Percentiles rank a stretch among this genome's conserved stretches.
These are phyloP conservation scores for Oidiodendron maius DNA, from an alignment of 495 filamentous ascomycete species.

Conservation along the genomic window DNA sequence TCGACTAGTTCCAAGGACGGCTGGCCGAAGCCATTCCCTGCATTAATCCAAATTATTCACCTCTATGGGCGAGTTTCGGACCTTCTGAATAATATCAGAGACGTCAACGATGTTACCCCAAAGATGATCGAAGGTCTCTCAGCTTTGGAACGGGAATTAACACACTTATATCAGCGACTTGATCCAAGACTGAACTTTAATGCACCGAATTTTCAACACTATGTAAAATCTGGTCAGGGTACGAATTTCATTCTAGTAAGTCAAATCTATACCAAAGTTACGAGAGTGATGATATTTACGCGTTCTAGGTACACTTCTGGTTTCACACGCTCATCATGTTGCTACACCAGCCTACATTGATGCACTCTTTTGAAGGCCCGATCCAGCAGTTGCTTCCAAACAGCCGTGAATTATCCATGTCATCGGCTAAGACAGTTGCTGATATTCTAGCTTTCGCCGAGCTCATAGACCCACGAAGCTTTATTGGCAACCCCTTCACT, in stretches of 20 bases:
- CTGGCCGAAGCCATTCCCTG: constrained; percentile 73
- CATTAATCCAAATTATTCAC: constrained; percentile 74
- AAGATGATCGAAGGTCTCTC: constrained; percentile 63
- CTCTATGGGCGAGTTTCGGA: constrained; percentile 79
- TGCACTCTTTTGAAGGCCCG: constrained; percentile 67
- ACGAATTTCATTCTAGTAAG: constrained; percentile 67
- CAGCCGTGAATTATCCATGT: constrained; percentile 77
- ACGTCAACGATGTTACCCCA: constrained; percentile 64
- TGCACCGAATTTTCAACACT: constrained; percentile 68
- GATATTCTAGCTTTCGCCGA: constrained; percentile 79
- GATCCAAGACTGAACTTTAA: constrained; percentile 71
- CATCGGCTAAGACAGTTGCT: constrained; percentile 81
- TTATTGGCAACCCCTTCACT: constrained; percentile 81
- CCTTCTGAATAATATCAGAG: constrained; percentile 74
- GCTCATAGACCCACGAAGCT: constrained; percentile 70
- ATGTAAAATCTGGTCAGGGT: constrained; percentile 69
- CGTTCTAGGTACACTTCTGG: constrained; percentile 67
- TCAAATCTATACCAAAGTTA: not conserved
- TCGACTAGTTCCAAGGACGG: constrained; percentile 52
- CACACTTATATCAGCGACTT: constrained; percentile 69
- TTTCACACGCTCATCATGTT: constrained; percentile 83
- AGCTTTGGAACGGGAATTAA: constrained; percentile 71
- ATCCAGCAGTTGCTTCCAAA: constrained; percentile 66
- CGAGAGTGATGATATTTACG: not conserved
- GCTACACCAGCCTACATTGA: constrained; percentile 72